Base-by-base conservation (phyloP, 1,139 yeast species). In the Taiozyma sp. region DNA sequence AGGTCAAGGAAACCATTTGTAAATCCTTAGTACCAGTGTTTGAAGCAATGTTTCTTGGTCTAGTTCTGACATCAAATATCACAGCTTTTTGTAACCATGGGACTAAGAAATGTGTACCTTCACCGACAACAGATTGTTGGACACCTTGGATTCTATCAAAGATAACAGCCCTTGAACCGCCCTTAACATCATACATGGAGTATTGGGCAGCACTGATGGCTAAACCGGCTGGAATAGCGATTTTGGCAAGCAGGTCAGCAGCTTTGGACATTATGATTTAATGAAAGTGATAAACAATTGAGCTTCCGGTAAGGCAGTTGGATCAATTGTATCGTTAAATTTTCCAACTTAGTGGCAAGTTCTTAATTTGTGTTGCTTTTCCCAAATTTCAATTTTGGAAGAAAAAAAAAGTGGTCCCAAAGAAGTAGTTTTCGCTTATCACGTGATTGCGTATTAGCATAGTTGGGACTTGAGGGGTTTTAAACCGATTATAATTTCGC, bases 71-170 rank as follows among this genome's bases (percentile, higher is more conserved):
- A 66, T 95, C 99, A 68, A 81, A 95, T 38, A 91, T 71, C 52
- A 93, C 79, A 4, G 99, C 96, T 67, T 81, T 84, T 69, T 93
- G 99, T 56, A 93, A 76, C 99, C 99, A 93, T 46, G 99, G 99
- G 50, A 93, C 71, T 57, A 92, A 75, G 69, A 93, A 93, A 70
- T 93, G 98, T 38, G 98, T 89, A 52, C 99, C 99, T 73, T 93
- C 99, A 32, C 97, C 97, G 57, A 91, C 76, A 29, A 93, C 97
- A 14, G 74, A 74, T 62, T 83, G 84, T 70, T 89, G 87, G 51
- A 93, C 96, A 74, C 99, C 99, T 50, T 79, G 73, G 55, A 93
- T 72, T 64, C 99, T 80, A 73, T 93, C 99, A 65, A 95, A 93
- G 58, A 93, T 88, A 51, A 93, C 96, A 24, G 98, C 99, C 65